phyloP scores from a whole-genome alignment of 345 rosid species.

The Populus davidiana region DNA sequence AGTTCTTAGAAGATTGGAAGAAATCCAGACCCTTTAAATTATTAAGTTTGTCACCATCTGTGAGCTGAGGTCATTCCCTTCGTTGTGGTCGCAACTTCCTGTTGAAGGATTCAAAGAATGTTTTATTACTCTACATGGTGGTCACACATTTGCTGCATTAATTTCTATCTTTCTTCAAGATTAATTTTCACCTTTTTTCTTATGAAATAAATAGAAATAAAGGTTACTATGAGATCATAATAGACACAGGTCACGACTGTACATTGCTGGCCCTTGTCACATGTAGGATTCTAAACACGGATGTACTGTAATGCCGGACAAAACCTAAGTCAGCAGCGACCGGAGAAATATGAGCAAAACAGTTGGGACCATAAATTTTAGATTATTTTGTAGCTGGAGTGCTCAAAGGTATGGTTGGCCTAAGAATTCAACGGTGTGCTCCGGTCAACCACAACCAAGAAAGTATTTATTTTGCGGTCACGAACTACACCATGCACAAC shows the following conservation, averaged over 20 bases:
- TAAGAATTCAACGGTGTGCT: background rate
- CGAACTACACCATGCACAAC: background rate
- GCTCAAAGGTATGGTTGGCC: background rate
- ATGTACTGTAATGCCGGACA: too few species aligned
- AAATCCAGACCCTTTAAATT: background rate
- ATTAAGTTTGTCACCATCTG: background rate
- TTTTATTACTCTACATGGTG: background rate
- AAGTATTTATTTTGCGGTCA: background rate
- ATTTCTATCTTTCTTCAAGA: background rate
- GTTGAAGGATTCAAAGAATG: slow-evolving; percentile 4
- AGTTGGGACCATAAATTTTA: background rate
- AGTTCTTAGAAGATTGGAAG: background rate
- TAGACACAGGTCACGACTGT: too few species aligned
- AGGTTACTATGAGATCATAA: too few species aligned
- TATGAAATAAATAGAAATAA: too few species aligned
- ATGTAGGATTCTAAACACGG: too few species aligned
- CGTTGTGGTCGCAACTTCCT: background rate
- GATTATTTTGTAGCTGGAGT: background rate
- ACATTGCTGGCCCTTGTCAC: too few species aligned
- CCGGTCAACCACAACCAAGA: background rate
- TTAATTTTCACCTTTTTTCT: background rate
- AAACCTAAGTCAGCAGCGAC: background rate
- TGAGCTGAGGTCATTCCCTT: background rate
- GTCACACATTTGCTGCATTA: background rate
- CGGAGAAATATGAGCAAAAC: background rate